These are phyloP conservation scores for Candida glucosophila DNA, from an alignment of 1,139 yeast genomes.

Conservation along the genomic window DNA sequence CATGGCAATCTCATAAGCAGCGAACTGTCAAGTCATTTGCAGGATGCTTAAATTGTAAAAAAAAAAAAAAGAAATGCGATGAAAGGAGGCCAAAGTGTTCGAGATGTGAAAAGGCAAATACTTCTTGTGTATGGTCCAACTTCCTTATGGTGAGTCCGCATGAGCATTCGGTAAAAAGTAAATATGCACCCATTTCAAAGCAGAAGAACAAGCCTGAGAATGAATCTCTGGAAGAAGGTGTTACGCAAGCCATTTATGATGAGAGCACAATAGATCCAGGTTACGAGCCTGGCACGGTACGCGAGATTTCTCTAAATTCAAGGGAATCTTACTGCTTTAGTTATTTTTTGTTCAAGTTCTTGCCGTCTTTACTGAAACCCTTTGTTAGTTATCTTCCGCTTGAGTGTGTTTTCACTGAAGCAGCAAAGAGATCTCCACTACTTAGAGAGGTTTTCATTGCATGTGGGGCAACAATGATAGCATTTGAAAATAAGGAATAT, in stretches of 20 bases:
- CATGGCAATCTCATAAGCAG: too few species aligned
- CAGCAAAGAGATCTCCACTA: conserved; percentile 1
- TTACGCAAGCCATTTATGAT: too few species aligned
- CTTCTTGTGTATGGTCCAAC: conserved; percentile 3
- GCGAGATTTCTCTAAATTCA: background rate
- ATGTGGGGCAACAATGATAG: conserved; percentile 4
- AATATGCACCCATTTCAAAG: too few species aligned
- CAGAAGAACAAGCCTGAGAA: too few species aligned
- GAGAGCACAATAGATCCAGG: too few species aligned
- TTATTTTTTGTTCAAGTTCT: conserved; percentile 3
- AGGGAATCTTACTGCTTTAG: conserved; percentile 1
- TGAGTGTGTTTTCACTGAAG: conserved; percentile 2
- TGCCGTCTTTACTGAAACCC: conserved; percentile 4
- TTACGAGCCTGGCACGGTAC: background rate
- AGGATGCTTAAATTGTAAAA: conserved; percentile 3
- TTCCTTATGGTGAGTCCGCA: background rate
- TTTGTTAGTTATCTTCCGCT: conserved; percentile 1
- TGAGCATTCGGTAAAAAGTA: too few species aligned
- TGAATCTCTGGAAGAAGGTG: too few species aligned
- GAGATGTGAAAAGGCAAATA: conserved; percentile 2
- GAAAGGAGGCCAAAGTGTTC: conserved; percentile 4
- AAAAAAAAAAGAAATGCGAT: conserved; percentile 5
- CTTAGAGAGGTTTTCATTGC: conserved; percentile 3
- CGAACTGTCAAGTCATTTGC: conserved; percentile 2
- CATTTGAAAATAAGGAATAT: conserved; percentile 3